Percentiles rank a stretch among this genome's conserved stretches.
These are phyloP conservation scores for Yamadazyma trypodendri DNA, from an alignment of 1,139 yeast genomes.

Conservation along the genomic window DNA sequence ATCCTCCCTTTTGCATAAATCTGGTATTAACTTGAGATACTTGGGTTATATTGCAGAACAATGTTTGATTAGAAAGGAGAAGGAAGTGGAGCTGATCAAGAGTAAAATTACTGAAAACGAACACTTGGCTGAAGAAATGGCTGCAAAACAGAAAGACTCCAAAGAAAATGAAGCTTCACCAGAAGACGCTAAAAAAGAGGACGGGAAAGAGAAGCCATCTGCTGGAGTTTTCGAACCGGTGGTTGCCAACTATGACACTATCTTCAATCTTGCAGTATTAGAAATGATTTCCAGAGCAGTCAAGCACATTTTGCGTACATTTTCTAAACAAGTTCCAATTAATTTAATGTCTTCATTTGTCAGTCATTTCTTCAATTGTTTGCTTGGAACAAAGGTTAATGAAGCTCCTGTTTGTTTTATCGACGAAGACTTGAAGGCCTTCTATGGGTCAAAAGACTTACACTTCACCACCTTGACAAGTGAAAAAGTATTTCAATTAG, in stretches of 20 bases:
- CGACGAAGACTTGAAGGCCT: conserved; percentile 39
- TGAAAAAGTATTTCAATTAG: conserved; percentile 38
- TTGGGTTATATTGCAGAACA: conserved; percentile 61
- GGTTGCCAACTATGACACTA: conserved; percentile 43
- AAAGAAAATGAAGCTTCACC: conserved; percentile 27
- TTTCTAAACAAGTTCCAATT: conserved; percentile 49
- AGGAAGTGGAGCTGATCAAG: conserved; percentile 21
- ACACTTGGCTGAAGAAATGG: conserved; percentile 23
- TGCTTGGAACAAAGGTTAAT: conserved; percentile 54
- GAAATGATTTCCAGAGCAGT: conserved; percentile 80
- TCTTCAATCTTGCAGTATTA: conserved; percentile 50
- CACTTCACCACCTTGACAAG: conserved; percentile 48
- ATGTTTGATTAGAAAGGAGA: conserved; percentile 25
- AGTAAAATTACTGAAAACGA: conserved; percentile 23
- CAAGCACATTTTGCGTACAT: conserved; percentile 68
- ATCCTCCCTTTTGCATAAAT: conserved; percentile 64
- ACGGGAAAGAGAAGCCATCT: conserved; percentile 32
- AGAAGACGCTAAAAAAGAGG: conserved; percentile 27
- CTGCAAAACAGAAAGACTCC: conserved; percentile 23
- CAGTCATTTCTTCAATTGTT: conserved; percentile 70
- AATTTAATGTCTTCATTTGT: conserved; percentile 58
- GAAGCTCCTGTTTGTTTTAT: conserved; percentile 41
- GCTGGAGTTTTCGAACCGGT: conserved; percentile 44
- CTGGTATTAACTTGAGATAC: conserved; percentile 89
- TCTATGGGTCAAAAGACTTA: conserved; percentile 45